Base-by-base conservation (phyloP, 345 rosid genomes). In the Atalantia buxifolia region DNA sequence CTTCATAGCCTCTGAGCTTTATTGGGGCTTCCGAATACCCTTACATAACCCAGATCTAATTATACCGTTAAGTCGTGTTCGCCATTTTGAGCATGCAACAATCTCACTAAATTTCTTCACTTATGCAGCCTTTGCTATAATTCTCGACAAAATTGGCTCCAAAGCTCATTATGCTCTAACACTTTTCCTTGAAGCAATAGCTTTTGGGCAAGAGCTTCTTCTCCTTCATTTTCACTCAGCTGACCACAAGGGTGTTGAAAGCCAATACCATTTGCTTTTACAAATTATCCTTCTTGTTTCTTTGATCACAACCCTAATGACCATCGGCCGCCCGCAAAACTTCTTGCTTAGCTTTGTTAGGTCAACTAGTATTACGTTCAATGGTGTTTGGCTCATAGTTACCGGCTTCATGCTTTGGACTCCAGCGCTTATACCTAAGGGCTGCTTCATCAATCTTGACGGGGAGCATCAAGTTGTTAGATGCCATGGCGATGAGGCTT, bases 331-430 rank as follows among this genome's bases (percentile, higher is more conserved):
- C 16, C 95, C 95, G 0, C 78, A 78, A 9, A 93, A 90, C 76
- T 93, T 93, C 88, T 53, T 93, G 76, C 38, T 92, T 70, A 86
- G 91, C 84, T 89, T 93, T 80, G 85, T 89, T 12, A 79, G 95
- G 90, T 93, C 93, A 7, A 33, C 69, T 2, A 92, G 95, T 78
- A 78, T 90, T 33, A 6, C 85, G 19, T 93, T 88, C 78, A 97
- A 94, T 84, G 98, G 98, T 7, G 31, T 86, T 12, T 94, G 98
- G 98, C 80, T 94, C 38, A 81, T 90, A 35, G 33, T 86, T 57
- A 92, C 89, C 91, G 97, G 98, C 5, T 87, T 81, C 79, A 83
- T 81, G 87, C 86, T 93, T 1, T 94, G 97, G 97, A 94, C 91
- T 7, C 97, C 98, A 7, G 61, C 74, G 33, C 78, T 90, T 25